A percentile compares a stretch with the other conserved stretches of the same genome.
Evolutionary conservation across 345 rosid genomes (phyloP).

Genomic region (Noccaea caerulescens): DNA sequence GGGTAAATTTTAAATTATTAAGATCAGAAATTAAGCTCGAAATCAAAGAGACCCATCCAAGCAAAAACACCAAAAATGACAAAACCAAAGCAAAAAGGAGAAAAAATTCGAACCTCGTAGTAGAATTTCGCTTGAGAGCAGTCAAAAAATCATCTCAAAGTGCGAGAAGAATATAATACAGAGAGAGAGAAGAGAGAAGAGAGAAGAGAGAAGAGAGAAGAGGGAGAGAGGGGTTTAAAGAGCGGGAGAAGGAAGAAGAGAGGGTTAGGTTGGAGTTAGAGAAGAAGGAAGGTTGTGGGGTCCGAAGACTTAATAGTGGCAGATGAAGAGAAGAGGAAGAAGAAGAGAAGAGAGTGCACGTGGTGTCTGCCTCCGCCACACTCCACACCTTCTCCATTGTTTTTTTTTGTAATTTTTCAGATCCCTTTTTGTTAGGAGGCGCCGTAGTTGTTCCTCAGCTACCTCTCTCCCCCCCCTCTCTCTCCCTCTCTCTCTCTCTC

Average conservation of each 20-base stretch:
- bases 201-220: constrained; percentile 17
- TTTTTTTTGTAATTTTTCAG: background rate
- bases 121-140: constrained; percentile 18
- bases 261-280: constrained; percentile 67
- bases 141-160: constrained; percentile 35
- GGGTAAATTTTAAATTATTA: constrained; percentile 1
- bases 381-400: constrained; percentile 39
- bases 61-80: constrained; percentile 1
- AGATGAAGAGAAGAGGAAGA: constrained; percentile 33
- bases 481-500: background rate
- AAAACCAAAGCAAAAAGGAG: constrained; percentile 32
- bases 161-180: background rate
- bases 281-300: constrained; percentile 45
- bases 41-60: constrained; percentile 15
- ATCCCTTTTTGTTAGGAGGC: constrained; percentile 22
- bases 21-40: constrained; percentile 23
- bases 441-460: constrained; percentile 47
- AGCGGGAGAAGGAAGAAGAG: constrained; percentile 33
- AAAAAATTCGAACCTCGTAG: constrained; percentile 24
- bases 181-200: constrained; percentile 15
- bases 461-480: constrained; percentile 23
- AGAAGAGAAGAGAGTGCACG: constrained; percentile 51
- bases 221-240: constrained; percentile 37
- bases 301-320: constrained; percentile 44
- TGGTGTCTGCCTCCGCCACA: constrained; percentile 62